Evolutionary conservation across 768 basidiomycete genomes (phyloP), one percentile per base, ranked within the genome.

Genomic region (Mycena filopes): DNA sequence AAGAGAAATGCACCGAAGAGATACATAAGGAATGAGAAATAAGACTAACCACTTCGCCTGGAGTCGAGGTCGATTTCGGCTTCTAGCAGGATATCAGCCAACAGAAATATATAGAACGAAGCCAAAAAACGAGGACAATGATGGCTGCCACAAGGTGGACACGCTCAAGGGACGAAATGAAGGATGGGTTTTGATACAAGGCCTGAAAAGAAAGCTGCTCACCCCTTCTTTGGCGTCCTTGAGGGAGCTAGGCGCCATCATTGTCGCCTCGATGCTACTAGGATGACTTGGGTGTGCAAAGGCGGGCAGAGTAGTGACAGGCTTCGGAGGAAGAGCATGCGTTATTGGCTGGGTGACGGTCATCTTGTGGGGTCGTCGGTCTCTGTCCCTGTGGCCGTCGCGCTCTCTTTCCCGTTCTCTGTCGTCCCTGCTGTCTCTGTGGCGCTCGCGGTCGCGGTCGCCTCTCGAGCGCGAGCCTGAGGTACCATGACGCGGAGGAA

Each of bases 321-420:
- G 68, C 42, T 69, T 69, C 2, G 68, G 60, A 6, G 68, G 68
- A 11, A 69, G 68, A 1, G 68, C 68, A 45, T 69, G 68, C 9
- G 57, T 69, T n/a, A 66, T 36, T 7, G 68, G 60, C 46, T 38
- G 63, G 8, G 63, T 43, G 25, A 68, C 43, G 25, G 62, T 46
- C 25, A 57, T 51, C 26, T 63, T 69, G 38, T n/a, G 50, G 9
- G 56, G 56, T 40, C 40, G 48, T 13, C 67, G 58, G 46, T 68
- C 67, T 31, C 66, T 66, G 45, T 12, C 33, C 42, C 40, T 63
- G 25, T 55, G 55, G 21, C 54, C 31, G 16, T 54, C 63, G 16
- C 59, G 55, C n/a, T 66, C 60, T 20, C 65, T 50, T 12, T 62
- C 60, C n/a, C 51, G 41, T 26, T 60, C 59, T 29, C 59, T 45